Conservation (phyloP, 192 early-diverging fungal genomes). For the Mortierella claussenii region DNA sequence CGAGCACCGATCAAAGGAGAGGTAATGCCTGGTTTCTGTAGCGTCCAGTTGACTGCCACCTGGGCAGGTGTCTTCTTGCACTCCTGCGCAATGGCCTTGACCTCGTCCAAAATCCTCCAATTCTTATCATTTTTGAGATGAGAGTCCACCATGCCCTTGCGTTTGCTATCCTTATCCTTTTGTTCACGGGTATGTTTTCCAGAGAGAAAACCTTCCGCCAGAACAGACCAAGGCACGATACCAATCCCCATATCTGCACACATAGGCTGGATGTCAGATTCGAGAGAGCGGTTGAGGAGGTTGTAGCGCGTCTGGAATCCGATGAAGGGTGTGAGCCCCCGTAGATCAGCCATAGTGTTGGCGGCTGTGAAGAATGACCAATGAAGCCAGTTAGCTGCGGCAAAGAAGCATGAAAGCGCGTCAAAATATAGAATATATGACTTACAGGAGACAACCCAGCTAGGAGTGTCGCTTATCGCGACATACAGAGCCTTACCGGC, state of each 20-base stretch:
- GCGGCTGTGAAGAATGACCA: conserved; percentile 11
- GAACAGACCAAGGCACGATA: conserved; percentile 64
- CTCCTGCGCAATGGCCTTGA: conserved; percentile 55
- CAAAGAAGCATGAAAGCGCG: neutral
- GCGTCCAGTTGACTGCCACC: conserved; percentile 60
- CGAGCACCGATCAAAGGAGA: conserved; percentile 50
- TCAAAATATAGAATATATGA: no score
- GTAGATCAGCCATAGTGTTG: conserved; percentile 46
- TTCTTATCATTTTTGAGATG: conserved; percentile 32
- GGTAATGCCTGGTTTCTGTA: conserved; percentile 57
- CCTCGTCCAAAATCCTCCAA: conserved; percentile 58
- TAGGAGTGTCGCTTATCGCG: conserved; percentile 52
- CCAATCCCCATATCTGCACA: conserved; percentile 45
- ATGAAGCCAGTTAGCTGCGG: neutral
- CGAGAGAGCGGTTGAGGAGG: conserved; percentile 42
- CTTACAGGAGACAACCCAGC: conserved; percentile 67
- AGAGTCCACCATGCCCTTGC: neutral
- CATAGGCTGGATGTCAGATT: conserved; percentile 51
- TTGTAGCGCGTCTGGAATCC: conserved; percentile 49
- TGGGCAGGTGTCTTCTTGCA: conserved; percentile 52
- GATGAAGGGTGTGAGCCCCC: conserved; percentile 44
- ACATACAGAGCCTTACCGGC: conserved; percentile 72
- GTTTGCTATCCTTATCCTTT: conserved; percentile 2
- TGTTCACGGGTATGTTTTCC: conserved; percentile 49
- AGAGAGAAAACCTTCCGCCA: conserved; percentile 62